Evolutionary conservation across 1,284 basidiomycete species (phyloP).

Genomic region (Stereum hirsutum): DNA sequence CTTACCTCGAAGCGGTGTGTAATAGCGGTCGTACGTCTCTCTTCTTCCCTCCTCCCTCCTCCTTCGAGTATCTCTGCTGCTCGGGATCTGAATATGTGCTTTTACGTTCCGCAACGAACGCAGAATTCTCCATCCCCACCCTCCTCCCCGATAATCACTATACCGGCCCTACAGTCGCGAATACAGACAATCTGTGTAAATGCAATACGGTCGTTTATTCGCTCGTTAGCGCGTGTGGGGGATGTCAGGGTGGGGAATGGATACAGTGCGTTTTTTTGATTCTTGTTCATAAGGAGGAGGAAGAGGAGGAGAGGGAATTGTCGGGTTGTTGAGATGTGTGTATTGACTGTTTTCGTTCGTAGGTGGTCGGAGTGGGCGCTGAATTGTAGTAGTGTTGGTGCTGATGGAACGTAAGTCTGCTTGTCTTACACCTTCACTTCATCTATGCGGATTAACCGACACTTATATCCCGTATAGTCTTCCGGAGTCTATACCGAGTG

Average conservation of each 20-base stretch:
- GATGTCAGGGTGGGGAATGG: slow-evolving; percentile 9
- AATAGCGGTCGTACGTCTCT: slow-evolving; percentile 6
- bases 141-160: slow-evolving; percentile 6
- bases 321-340: too few relatives aligned
- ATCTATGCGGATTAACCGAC: neutral
- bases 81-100: too few relatives aligned
- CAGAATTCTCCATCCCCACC: slow-evolving; percentile 6
- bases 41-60: neutral
- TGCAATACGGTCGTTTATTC: slow-evolving; percentile 13
- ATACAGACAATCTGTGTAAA: slow-evolving; percentile 7
- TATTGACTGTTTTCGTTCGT: neutral
- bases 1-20: slow-evolving; percentile 5
- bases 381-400: slow-evolving; percentile 3
- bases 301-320: too few relatives aligned
- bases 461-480: slow-evolving; percentile 4
- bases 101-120: too few relatives aligned
- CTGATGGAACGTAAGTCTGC: slow-evolving; percentile 7
- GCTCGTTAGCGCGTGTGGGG: slow-evolving; percentile 12
- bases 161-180: slow-evolving; percentile 4
- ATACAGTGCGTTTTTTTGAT: slow-evolving; percentile 3
- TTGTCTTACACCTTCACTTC: neutral
- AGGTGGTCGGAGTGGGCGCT: slow-evolving; percentile 8
- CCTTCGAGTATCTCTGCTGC: neutral
- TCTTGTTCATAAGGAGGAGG: too few relatives aligned
- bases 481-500: slow-evolving; percentile 4